phyloP scores from a whole-genome alignment of 1,284 basidiomycete genomes.

The Earliella scabrosa region DNA sequence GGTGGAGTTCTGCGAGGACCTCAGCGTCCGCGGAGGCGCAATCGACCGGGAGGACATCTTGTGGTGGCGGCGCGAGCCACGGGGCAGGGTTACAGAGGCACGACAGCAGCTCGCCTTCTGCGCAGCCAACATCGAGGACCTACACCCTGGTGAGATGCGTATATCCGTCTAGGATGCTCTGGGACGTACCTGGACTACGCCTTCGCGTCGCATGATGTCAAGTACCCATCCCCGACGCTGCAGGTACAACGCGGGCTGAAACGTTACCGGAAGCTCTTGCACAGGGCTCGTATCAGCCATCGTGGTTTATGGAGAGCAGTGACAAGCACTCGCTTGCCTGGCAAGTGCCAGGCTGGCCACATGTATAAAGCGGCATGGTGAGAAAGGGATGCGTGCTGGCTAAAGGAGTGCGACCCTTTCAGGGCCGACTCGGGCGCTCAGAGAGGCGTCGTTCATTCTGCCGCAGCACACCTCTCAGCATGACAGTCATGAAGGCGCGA shows the following conservation, averaged over 20 bases:
- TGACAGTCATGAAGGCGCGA: not conserved
- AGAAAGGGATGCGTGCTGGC: not conserved
- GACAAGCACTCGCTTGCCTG: no score
- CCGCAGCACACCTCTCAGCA: slow-evolving; percentile 5
- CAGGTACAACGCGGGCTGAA: slow-evolving; percentile 72
- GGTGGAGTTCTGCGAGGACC: slow-evolving; percentile 11
- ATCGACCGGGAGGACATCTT: slow-evolving; percentile 1
- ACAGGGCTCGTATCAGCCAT: slow-evolving; percentile 10
- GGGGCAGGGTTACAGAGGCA: slow-evolving; percentile 74
- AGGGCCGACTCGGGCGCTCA: no score
- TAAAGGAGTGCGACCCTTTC: no score
- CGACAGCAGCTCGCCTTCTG: slow-evolving; percentile 73
- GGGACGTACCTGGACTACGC: slow-evolving; percentile 55
- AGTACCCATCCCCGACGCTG: slow-evolving; percentile 77
- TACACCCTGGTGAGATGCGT: no score
- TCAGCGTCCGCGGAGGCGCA: not conserved
- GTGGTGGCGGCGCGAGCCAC: slow-evolving; percentile 48
- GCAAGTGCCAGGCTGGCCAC: not conserved
- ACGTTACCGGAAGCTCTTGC: slow-evolving; percentile 60
- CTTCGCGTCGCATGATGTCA: slow-evolving; percentile 61
- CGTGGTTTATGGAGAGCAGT: not conserved
- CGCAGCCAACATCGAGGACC: slow-evolving; percentile 84
- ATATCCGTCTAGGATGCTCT: no score
- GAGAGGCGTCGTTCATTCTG: no score
- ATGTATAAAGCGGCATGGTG: not conserved